Base-by-base conservation (phyloP, 164 flowering plant species). In the Cinnamomum chago region DNA sequence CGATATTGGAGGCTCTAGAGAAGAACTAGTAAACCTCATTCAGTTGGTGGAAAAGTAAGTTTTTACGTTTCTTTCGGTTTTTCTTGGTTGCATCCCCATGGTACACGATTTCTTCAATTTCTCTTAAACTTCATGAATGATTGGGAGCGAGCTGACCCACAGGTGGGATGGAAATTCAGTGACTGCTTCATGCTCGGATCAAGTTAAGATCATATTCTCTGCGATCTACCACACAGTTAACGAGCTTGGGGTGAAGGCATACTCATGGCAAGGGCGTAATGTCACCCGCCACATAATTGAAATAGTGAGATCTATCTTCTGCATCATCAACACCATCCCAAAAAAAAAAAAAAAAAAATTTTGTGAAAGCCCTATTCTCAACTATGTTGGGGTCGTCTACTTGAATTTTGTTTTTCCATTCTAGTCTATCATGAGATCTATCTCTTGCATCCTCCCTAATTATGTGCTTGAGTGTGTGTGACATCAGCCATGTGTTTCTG, bases 221-320 rank as follows among this genome's bases (percentile, higher is more conserved):
- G 25, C 25, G 1, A 24, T 24, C 25, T 24, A 24, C 25, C 25
- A 24, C 25, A 24, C 25, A 24, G 25, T 24, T 24, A 24, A 24
- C 25, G 25, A 24, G 25, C 25, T 24, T 24, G 25, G 25, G 25
- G 25, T 80, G 15, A 85, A 82, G 72, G 92, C 91, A 76, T 73
- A 79, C 2, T 28, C 68, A 70, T 79, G 75, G 77, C 97, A 92
- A 85, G 88, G 80, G 64, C 88, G 84, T 20, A 66, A 65, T 62
- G 92, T 89, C 67, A 88, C 80, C 3, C 72, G 70, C 62, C 90
- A 93, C 71, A 28, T 92, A 28, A 71, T 81, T 50, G 83, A 90
- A 40, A 88, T 89, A 72, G 97, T 95, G 76, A 88, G 93, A 76
- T 67, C 62, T 24, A 28, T 24, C 5, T 12, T 33, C 55, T 23